phyloP scores from a whole-genome alignment of 2,329 filamentous ascomycete genomes.

The Phialophora verrucosa region DNA sequence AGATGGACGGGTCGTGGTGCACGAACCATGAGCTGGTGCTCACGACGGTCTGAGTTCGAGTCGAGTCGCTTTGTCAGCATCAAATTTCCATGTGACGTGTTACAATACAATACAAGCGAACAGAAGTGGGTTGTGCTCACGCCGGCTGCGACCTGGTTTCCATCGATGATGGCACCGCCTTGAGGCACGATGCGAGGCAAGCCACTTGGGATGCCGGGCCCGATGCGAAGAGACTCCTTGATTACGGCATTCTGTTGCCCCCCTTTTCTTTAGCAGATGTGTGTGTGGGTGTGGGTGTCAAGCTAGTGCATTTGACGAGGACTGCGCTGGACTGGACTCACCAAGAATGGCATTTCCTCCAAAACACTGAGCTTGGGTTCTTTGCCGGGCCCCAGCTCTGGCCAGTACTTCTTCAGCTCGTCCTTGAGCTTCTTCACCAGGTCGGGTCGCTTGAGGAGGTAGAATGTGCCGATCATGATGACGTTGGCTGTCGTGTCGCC shows the following conservation, averaged over 20 bases:
- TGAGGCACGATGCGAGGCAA: slow-evolving; percentile 37
- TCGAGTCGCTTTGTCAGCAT: background rate
- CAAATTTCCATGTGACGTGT: too few relatives aligned
- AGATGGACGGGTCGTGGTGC: slow-evolving; percentile 41
- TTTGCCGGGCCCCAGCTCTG: background rate
- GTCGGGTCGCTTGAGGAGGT: slow-evolving; percentile 39
- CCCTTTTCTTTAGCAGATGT: background rate
- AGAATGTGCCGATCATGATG: slow-evolving; percentile 32
- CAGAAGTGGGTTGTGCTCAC: background rate
- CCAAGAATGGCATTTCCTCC: background rate
- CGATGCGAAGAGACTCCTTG: slow-evolving; percentile 49
- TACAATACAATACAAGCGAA: background rate
- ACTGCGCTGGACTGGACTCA: background rate
- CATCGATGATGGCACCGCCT: slow-evolving; percentile 36
- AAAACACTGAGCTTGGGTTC: background rate
- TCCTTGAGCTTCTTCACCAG: slow-evolving; percentile 35
- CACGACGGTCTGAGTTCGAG: slow-evolving; percentile 30
- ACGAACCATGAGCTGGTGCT: slow-evolving; percentile 38
- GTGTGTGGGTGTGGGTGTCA: too few relatives aligned
- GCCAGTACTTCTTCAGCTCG: slow-evolving; percentile 1
- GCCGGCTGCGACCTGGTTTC: slow-evolving; percentile 18
- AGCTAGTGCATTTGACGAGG: too few relatives aligned
- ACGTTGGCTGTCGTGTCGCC: slow-evolving; percentile 17
- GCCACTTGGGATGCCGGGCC: slow-evolving; percentile 43
- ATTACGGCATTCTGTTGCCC: slow-evolving; percentile 42